Percentiles rank a stretch among this genome's conserved stretches.
These are phyloP conservation scores for Bocquillonia castaneifolia DNA, from an alignment of 441 rosid genomes.

Conservation along the genomic window DNA sequence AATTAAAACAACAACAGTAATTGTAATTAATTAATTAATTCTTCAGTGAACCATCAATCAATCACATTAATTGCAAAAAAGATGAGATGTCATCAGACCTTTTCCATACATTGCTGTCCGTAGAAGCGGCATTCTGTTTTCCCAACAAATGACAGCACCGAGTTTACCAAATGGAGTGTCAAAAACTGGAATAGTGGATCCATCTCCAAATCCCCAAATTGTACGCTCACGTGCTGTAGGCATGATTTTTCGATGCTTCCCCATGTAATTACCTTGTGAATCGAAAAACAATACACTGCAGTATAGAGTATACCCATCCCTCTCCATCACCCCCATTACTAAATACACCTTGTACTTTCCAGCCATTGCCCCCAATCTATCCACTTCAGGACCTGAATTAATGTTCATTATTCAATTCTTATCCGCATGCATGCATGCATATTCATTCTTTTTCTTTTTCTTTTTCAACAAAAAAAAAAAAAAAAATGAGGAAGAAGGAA, in stretches of 20 bases:
- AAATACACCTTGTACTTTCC: constrained; percentile 69
- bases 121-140: constrained; percentile 87
- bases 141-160: constrained; percentile 93
- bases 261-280: constrained; percentile 69
- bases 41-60: neutral
- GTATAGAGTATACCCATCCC: constrained; percentile 47
- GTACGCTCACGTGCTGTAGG: constrained; percentile 85
- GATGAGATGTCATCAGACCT: constrained; percentile 37
- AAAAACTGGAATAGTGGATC: constrained; percentile 79
- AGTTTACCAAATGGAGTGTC: constrained; percentile 79
- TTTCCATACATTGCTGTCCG: constrained; percentile 91
- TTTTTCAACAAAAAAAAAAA: too few relatives aligned
- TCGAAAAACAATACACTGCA: constrained; percentile 77
- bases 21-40: neutral
- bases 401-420: too few relatives aligned
- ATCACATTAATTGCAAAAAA: too few relatives aligned
- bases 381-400: constrained; percentile 82
- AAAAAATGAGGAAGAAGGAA: too few relatives aligned
- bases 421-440: too few relatives aligned
- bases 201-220: constrained; percentile 96
- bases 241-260: constrained; percentile 89
- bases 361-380: constrained; percentile 77
- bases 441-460: too few relatives aligned
- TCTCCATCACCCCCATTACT: constrained; percentile 88
- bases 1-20: neutral